phyloP scores from a whole-genome alignment of 2,329 filamentous ascomycete genomes.

The Lasiodiplodia gonubiensis region DNA sequence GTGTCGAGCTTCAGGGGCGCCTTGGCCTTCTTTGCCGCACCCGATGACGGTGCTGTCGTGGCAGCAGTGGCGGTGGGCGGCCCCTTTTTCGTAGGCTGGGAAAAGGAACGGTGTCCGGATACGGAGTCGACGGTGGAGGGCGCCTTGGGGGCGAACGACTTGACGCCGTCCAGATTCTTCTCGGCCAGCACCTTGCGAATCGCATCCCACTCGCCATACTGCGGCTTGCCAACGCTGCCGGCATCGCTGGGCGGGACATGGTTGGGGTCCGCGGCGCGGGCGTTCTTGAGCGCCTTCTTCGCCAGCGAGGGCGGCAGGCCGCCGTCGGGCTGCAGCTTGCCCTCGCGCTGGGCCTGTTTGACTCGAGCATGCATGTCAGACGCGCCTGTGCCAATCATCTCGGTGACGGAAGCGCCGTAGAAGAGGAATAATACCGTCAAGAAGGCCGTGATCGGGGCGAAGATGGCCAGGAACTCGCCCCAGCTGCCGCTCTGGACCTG shows the following conservation, averaged over 20 bases:
- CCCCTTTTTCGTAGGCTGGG: conserved; percentile 11
- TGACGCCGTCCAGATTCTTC: conserved; percentile 18
- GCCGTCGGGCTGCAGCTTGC: conserved; percentile 18
- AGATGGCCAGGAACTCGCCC: conserved; percentile 60
- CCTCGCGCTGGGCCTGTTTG: conserved; percentile 26
- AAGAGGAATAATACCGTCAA: conserved; percentile 55
- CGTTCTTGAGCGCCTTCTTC: conserved; percentile 29
- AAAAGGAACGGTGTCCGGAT: conserved; percentile 26
- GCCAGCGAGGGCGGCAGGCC: conserved; percentile 18
- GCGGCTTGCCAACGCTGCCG: conserved; percentile 20
- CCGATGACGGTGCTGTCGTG: neutral
- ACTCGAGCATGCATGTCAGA: conserved; percentile 20
- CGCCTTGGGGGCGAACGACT: conserved; percentile 28
- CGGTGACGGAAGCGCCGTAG: conserved; percentile 44
- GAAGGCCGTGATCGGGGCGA: conserved; percentile 57
- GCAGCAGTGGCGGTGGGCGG: neutral
- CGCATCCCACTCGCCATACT: conserved; percentile 29
- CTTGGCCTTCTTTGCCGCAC: conserved; percentile 3
- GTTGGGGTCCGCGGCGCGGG: conserved; percentile 21
- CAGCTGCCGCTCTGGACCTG: conserved; percentile 56
- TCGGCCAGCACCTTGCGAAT: conserved; percentile 21
- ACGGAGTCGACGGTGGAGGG: conserved; percentile 18
- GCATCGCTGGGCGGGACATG: neutral
- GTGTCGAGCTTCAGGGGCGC: conserved; percentile 10
- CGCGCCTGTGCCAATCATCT: conserved; percentile 16